Evolutionary conservation across 2,329 filamentous ascomycete species (phyloP), one percentile per base, ranked within the genome.

Genomic region (Paraphaeosphaeria sporulosa): DNA sequence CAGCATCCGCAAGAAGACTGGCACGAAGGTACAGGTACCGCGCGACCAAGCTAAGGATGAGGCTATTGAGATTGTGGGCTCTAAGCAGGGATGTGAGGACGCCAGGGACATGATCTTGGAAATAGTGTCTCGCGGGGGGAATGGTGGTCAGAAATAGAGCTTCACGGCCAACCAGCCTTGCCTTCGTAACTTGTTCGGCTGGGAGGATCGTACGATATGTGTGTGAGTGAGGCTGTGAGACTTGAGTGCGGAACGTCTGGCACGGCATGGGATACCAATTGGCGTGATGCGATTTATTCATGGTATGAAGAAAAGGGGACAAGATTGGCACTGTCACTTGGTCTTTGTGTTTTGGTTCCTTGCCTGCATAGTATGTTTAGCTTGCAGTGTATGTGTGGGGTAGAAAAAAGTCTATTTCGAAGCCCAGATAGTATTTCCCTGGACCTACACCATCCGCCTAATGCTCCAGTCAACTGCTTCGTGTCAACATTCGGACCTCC

Each of bases 1-100:
- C 80, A 83, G 88, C 44, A 97, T 99, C 76, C 89, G 95, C 69
- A 93, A 92, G 82, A 89, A 95, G 83, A 97, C 93, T 54, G 92
- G 91, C 57, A 97, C 94, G 80, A 93, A 91, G 81, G 96, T 99
- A 76, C 93, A 94, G 66, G 94, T 99, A 43, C 95, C 95, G 23
- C 89, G 92, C 67, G 90, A 92, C 72, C 91, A 96, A 78, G 83
- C 83, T 51, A 80, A 82, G 68, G 85, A 84, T 23, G 94, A 97
- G 78, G 92, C 94, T 4, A 97, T 99, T 75, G 93, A 97, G 82
- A 91, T 99, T 71, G 84, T 90, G 38, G 95, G 95, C 42, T 86
- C 85, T 57, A 87, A 86, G 73, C 90, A 93, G 17, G 93, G 92
- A 13, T 88, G 96, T 40, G 92, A 97, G 79, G 86, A 91, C 77